These are phyloP conservation scores for Serendipita indica DNA, from an alignment of 768 basidiomycete species.

Conservation along the genomic window DNA sequence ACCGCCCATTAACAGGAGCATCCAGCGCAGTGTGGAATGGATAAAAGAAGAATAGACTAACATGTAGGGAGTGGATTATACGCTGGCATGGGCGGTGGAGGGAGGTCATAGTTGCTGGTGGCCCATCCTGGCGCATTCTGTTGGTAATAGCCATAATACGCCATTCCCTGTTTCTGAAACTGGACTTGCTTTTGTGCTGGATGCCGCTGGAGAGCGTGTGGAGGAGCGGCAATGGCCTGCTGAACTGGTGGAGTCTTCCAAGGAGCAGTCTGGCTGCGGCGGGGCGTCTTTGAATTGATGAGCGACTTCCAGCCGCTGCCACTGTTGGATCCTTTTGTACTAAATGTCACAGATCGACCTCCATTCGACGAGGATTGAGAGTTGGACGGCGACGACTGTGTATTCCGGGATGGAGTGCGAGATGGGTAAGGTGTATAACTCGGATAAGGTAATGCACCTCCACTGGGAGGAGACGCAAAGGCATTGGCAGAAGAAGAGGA, in stretches of 20 bases:
- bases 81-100: conserved; percentile 16
- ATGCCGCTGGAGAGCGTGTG: not conserved
- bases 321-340: not conserved
- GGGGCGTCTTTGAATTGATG: not conserved
- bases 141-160: conserved; percentile 19
- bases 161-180: conserved; percentile 16
- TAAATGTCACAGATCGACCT: too few relatives aligned
- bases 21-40: too few relatives aligned
- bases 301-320: not conserved
- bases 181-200: not conserved
- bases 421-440: conserved; percentile 2
- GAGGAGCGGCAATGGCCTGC: not conserved
- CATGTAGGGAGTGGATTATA: conserved; percentile 18
- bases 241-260: conserved; percentile 1
- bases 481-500: not conserved
- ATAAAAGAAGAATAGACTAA: conserved; percentile 5
- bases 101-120: conserved; percentile 14
- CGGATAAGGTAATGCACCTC: not conserved
- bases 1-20: conserved; percentile 3
- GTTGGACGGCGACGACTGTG: not conserved
- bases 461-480: conserved; percentile 1
- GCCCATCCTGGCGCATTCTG: conserved; percentile 16
- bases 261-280: not conserved
- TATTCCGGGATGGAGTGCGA: not conserved
- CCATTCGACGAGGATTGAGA: not conserved